Evolutionary conservation across 495 filamentous ascomycete genomes (phyloP).

Genomic region (Lasiosphaeriaceae sp.): DNA sequence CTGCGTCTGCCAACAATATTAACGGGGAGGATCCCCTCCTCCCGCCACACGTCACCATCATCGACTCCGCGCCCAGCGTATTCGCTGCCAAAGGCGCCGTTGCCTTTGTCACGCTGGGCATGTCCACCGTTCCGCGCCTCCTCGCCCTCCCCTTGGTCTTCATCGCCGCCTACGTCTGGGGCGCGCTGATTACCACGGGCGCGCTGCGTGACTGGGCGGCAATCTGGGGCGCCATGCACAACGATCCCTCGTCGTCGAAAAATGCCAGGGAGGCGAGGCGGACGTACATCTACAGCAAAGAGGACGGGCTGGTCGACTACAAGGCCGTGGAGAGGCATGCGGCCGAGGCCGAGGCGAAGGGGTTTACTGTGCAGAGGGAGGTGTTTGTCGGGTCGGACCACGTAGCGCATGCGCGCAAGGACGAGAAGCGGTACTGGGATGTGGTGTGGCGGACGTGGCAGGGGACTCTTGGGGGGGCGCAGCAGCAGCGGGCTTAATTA

Average conservation of each 20-base stretch:
- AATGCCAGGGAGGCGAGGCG: conserved; percentile 25
- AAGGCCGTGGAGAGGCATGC: conserved; percentile 30
- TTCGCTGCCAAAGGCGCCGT: not conserved
- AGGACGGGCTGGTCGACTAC: conserved; percentile 32
- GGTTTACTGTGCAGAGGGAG: conserved; percentile 26
- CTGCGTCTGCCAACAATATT: not conserved
- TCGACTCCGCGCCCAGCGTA: conserved; percentile 32
- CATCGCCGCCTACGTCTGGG: too few relatives aligned
- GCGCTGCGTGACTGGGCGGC: too few relatives aligned
- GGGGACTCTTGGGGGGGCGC: not conserved
- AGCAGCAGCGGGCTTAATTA: too few relatives aligned
- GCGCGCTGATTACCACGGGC: too few relatives aligned
- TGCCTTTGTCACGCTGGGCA: too few relatives aligned
- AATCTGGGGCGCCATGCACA: too few relatives aligned
- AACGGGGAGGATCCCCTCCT: not conserved
- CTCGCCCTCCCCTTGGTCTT: too few relatives aligned
- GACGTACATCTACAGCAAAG: conserved; percentile 35
- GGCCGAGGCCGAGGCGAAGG: conserved; percentile 17
- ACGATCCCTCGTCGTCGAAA: not conserved
- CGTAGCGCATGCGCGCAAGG: conserved; percentile 32
- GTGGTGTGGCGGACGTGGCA: conserved; percentile 30
- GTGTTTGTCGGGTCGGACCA: conserved; percentile 30
- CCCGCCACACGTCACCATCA: conserved; percentile 26
- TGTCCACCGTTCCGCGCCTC: too few relatives aligned
- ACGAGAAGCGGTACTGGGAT: conserved; percentile 31